Evolutionary conservation across 768 basidiomycete genomes (phyloP).

Genomic region (Lentinula edodes): DNA sequence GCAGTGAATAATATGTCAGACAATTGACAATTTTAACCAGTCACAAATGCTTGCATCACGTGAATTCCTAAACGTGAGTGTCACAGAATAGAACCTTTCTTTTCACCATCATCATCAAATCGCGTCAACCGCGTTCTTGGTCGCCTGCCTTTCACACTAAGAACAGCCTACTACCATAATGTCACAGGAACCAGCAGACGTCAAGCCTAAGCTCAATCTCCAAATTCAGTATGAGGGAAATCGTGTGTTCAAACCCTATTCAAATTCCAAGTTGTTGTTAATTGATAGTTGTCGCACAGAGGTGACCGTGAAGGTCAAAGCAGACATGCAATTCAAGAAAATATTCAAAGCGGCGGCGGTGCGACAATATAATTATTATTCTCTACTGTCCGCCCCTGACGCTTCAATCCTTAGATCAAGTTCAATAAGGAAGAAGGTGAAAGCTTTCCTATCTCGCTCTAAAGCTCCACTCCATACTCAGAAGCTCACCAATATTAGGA

Average conservation of each 20-base stretch:
- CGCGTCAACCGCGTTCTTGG: neutral
- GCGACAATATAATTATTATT: constrained; percentile 13
- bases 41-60: neutral
- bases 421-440: constrained; percentile 53
- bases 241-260: constrained; percentile 30
- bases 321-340: constrained; percentile 58
- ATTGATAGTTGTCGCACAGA: constrained; percentile 26
- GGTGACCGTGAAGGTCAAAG: constrained; percentile 63
- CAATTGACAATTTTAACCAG: no score
- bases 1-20: no score
- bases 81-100: neutral
- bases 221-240: constrained; percentile 48
- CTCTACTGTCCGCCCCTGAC: neutral
- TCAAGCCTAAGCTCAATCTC: constrained; percentile 70
- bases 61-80: neutral
- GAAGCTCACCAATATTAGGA: constrained; percentile 27
- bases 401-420: constrained; percentile 35
- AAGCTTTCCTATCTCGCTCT: constrained; percentile 9
- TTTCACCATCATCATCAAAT: neutral
- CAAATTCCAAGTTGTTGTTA: neutral
- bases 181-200: constrained; percentile 27
- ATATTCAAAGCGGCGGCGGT: constrained; percentile 68
- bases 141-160: neutral
- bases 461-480: neutral
- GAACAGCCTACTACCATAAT: neutral